Evolutionary conservation across 495 filamentous ascomycete species (phyloP).

Genomic region (Choiromyces venosus): DNA sequence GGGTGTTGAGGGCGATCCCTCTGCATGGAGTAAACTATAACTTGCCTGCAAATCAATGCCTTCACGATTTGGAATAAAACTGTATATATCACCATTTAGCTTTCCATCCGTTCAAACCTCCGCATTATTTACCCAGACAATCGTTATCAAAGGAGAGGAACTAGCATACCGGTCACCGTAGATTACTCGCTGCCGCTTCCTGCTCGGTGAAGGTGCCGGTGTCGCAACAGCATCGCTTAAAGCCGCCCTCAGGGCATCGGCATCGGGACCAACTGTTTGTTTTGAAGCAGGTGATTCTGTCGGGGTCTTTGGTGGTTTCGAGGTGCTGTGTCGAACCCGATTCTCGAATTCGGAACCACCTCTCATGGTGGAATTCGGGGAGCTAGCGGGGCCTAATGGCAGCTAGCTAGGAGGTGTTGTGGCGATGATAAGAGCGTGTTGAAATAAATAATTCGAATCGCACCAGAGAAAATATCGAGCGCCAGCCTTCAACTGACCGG

Average conservation of each 20-base stretch:
- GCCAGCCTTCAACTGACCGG: not conserved
- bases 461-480: not conserved
- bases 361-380: conserved; percentile 32
- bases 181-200: conserved; percentile 42
- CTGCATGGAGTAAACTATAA: conserved; percentile 83
- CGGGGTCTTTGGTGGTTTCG: conserved; percentile 39
- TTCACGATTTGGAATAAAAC: conserved; percentile 91
- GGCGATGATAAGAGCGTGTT: conserved; percentile 21
- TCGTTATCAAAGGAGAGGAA: not conserved
- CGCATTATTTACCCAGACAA: conserved; percentile 6
- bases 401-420: conserved; percentile 36
- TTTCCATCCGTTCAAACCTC: not conserved
- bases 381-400: conserved; percentile 33
- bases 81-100: conserved; percentile 43
- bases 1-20: conserved; percentile 85
- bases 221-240: conserved; percentile 39
- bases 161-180: conserved; percentile 39
- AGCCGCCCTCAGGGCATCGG: conserved; percentile 37
- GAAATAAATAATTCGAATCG: not conserved
- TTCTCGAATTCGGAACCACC: conserved; percentile 41
- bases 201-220: conserved; percentile 40
- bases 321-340: conserved; percentile 37
- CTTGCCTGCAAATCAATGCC: conserved; percentile 90
- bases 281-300: conserved; percentile 34
- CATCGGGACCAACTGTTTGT: conserved; percentile 36